phyloP scores from a whole-genome alignment of 768 basidiomycete genomes.

The Pleurotus djamor region DNA sequence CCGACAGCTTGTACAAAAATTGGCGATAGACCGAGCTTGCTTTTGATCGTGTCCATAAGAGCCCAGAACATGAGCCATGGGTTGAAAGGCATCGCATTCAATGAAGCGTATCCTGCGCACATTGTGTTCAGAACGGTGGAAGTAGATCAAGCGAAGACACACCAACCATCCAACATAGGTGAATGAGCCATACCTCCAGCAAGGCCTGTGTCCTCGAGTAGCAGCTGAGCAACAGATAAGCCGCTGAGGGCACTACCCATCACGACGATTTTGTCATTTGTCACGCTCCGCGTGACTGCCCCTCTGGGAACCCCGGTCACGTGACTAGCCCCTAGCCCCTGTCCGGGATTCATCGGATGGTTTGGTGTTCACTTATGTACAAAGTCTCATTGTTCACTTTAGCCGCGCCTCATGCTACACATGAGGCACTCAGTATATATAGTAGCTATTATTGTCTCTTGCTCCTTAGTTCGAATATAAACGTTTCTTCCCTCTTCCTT shows the following conservation, averaged over 20 bases:
- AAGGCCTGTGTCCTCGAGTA: constrained; percentile 14
- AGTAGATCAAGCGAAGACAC: neutral
- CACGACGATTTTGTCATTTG: constrained; percentile 21
- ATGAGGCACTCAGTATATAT: too few species aligned
- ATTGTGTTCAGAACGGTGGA: neutral
- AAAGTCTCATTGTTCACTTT: too few species aligned
- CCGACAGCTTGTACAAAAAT: constrained; percentile 14
- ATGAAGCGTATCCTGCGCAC: constrained; percentile 7
- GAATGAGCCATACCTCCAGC: constrained; percentile 24
- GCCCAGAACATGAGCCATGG: constrained; percentile 15
- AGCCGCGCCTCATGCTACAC: too few species aligned
- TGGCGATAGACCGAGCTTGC: constrained; percentile 12
- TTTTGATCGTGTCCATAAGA: constrained; percentile 10
- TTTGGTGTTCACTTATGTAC: too few species aligned
- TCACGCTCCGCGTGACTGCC: too few species aligned
- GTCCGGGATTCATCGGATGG: too few species aligned
- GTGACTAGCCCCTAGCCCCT: too few species aligned
- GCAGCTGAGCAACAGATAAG: constrained; percentile 13
- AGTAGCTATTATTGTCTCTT: too few species aligned
- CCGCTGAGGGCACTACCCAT: constrained; percentile 22
- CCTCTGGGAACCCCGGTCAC: too few species aligned
- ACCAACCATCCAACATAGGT: constrained; percentile 20
- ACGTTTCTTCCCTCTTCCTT: too few species aligned
- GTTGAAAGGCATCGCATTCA: constrained; percentile 9
- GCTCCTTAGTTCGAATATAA: too few species aligned